phyloP scores from a whole-genome alignment of 2,329 filamentous ascomycete species.

The Trichoderma semiorbis region DNA sequence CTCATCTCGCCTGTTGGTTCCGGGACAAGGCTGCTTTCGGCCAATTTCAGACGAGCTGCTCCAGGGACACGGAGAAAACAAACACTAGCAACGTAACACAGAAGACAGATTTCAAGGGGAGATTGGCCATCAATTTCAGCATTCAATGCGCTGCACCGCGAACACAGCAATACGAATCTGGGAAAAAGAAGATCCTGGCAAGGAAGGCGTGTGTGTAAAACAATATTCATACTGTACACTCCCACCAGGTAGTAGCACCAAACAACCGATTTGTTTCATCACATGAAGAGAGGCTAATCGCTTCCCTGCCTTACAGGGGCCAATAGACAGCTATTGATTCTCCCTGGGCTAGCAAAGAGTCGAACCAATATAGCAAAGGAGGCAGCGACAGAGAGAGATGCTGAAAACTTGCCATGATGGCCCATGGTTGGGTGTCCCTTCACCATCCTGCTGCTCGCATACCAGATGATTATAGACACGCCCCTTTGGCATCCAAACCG shows the following conservation, averaged over 20 bases:
- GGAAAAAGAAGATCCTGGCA: not conserved
- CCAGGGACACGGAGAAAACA: not conserved
- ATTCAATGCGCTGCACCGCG: not conserved
- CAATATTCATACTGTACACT: not conserved
- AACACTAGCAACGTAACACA: not conserved
- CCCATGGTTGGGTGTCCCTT: not conserved
- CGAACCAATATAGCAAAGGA: not conserved
- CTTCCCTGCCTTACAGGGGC: not conserved
- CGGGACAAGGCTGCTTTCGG: not conserved
- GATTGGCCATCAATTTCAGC: not conserved
- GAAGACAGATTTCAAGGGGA: not conserved
- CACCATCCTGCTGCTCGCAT: slow-evolving; percentile 25
- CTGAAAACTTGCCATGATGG: not conserved
- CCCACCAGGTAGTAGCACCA: not conserved
- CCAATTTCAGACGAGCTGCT: not conserved
- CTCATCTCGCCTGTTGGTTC: not conserved
- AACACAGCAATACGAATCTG: not conserved
- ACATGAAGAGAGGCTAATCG: not conserved
- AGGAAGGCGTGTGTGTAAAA: not conserved
- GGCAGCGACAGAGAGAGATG: not conserved
- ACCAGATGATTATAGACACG: slow-evolving; percentile 23
- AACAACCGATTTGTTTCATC: not conserved
- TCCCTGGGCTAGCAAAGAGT: not conserved
- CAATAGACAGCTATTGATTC: not conserved
- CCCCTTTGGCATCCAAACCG: slow-evolving; percentile 18